Evolutionary conservation across 441 rosid species (phyloP), one percentile per base, ranked within the genome.

Genomic region (Erodium chrysanthum): DNA sequence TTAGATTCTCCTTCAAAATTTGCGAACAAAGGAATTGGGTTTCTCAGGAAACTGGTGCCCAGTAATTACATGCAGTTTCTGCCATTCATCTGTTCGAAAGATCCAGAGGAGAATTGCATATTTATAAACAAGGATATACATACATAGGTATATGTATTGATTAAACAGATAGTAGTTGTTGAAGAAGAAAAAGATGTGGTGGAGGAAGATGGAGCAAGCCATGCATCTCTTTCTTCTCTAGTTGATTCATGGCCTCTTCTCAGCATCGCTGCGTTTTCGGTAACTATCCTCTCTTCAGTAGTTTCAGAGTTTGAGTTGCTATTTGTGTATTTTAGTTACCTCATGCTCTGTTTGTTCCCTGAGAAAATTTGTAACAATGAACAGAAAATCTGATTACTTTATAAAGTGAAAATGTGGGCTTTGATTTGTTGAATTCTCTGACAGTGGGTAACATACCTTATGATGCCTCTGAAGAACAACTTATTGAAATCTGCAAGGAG

Each of bases 191-290:
- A 63, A 31, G 62, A 40, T 46, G 70, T 35, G 73, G 67, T 27
- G 69, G 71, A 74, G 72, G 81, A 75, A 81, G 89, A 77, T 79
- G 92, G 76, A 37, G 42, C 42, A 37, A 83, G 82, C 83, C n/a
- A 65, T 44, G 85, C 91, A 87, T 84, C 88, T 67, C 78, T 82
- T 84, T 84, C 86, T 79, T 74, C 84, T 79, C 69, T 67, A 70
- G 50, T 73, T 85, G 73, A 78, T 71, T 73, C 71, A 83, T 86
- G 92, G 94, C 98, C 68, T 76, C 97, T 75, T 81, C 96, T 68
- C 97, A 90, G 83, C 92, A 89, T 66, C 94, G 98, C 81, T 90
- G 97, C 85, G 98, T 93, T 78, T 93, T 93, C 68, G 97, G 98
- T 92, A 78, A 74, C 67, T 71, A 50, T 68, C 66, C 74, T 17